These are phyloP conservation scores for Starmerella potacharoeniae DNA, from an alignment of 805 yeast species.

Conservation along the genomic window DNA sequence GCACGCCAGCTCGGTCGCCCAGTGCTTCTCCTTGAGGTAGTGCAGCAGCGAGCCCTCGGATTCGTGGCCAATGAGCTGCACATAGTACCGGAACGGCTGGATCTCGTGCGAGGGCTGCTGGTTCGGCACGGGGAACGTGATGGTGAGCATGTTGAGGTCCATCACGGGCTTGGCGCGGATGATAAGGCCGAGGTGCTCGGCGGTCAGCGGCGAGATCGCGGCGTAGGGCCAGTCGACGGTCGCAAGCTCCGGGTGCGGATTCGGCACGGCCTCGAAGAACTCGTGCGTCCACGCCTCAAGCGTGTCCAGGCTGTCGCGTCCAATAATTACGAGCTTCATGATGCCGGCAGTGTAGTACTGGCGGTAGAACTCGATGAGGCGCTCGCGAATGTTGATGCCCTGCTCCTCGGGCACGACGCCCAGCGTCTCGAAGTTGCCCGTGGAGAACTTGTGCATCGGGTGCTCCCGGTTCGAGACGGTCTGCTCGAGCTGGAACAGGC, in stretches of 20 bases:
- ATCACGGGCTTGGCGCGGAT: constrained; percentile 70
- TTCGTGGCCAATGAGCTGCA: constrained; percentile 88
- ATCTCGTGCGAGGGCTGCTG: constrained; percentile 53
- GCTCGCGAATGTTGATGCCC: constrained; percentile 69
- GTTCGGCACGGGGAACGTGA: constrained; percentile 68
- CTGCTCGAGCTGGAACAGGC: constrained; percentile 75
- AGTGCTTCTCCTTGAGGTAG: constrained; percentile 55
- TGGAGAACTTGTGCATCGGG: constrained; percentile 78
- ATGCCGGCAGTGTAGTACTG: constrained; percentile 70
- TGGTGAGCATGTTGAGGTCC: constrained; percentile 56
- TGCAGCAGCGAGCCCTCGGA: constrained; percentile 73
- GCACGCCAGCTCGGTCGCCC: constrained; percentile 70
- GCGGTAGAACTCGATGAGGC: constrained; percentile 62
- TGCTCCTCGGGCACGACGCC: constrained; percentile 48
- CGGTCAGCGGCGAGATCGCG: constrained; percentile 37
- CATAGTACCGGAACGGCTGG: constrained; percentile 57
- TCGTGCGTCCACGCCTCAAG: constrained; percentile 60
- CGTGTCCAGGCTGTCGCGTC: constrained; percentile 65
- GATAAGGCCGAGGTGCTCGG: constrained; percentile 40
- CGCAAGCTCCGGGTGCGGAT: constrained; percentile 27
- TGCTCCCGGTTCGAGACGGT: constrained; percentile 60
- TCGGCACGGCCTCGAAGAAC: constrained; percentile 49
- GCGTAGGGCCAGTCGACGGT: constrained; percentile 33
- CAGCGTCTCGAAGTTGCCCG: constrained; percentile 74
- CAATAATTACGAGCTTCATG: constrained; percentile 77